Percentiles rank a stretch among this genome's conserved stretches.
Evolutionary conservation across 257 asterid genomes (phyloP).

Genomic region (Solanum habrochaites): DNA sequence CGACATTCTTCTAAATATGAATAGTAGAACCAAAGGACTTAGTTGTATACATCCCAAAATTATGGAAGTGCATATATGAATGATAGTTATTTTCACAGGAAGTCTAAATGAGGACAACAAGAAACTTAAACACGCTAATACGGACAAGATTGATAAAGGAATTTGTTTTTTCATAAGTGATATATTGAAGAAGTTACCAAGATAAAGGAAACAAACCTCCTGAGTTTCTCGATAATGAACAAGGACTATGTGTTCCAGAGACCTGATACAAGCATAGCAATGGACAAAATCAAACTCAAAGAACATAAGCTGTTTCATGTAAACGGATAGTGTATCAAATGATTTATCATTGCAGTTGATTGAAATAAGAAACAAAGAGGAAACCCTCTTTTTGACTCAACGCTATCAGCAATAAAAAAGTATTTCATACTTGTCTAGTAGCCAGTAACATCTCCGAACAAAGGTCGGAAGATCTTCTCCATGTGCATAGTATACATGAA

Average conservation of each 20-base stretch:
- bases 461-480: slow-evolving; percentile 86
- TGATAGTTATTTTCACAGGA: neutral
- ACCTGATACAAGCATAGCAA: slow-evolving; percentile 41
- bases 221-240: slow-evolving; percentile 98
- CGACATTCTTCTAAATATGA: neutral
- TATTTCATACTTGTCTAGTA: slow-evolving; percentile 80
- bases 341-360: neutral
- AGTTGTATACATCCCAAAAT: neutral
- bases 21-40: neutral
- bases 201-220: slow-evolving; percentile 55
- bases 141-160: neutral
- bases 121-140: neutral
- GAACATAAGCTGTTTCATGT: neutral
- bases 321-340: neutral
- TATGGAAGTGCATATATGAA: neutral
- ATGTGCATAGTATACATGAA: slow-evolving; percentile 98
- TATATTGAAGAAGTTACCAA: neutral
- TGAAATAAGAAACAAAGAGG: neutral
- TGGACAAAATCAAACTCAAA: slow-evolving; percentile 2
- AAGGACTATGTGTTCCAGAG: slow-evolving; percentile 83
- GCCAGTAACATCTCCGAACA: slow-evolving; percentile 99
- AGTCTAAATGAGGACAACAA: neutral
- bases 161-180: neutral
- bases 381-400: neutral
- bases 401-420: neutral